Conservation (phyloP, 371 early-diverging fungal genomes). For the Quaeritorhiza haematococci region DNA sequence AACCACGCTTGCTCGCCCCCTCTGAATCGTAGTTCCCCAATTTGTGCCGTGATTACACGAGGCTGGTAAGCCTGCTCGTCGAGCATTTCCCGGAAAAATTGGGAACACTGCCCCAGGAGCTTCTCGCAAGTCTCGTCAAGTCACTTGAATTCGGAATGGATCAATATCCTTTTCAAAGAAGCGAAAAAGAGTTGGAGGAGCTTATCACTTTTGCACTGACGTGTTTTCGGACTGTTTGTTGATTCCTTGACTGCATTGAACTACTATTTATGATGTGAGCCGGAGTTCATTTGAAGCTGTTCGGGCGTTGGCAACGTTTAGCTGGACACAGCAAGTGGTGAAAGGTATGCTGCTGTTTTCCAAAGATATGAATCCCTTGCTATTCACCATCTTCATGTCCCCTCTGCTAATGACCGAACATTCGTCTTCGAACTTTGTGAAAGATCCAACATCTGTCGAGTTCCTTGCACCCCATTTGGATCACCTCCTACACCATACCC, state of each 20-base stretch:
- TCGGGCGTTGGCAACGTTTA: conserved; percentile 52
- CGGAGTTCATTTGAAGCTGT: conserved; percentile 59
- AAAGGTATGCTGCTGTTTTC: conserved; percentile 1
- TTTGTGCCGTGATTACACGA: conserved; percentile 63
- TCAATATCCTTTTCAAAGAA: too few species aligned
- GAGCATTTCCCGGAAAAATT: conserved; percentile 66
- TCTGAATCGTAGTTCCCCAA: conserved; percentile 68
- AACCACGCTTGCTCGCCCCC: not conserved
- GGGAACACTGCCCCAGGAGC: conserved; percentile 43
- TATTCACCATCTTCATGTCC: not conserved
- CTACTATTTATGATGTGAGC: conserved; percentile 57
- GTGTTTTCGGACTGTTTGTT: too few species aligned
- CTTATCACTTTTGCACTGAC: too few species aligned
- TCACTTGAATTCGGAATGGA: conserved; percentile 65
- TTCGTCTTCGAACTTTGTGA: not conserved
- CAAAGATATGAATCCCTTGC: not conserved
- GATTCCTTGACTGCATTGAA: too few species aligned
- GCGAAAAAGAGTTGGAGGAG: too few species aligned
- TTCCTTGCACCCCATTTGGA: conserved; percentile 43
- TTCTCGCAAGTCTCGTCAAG: conserved; percentile 56
- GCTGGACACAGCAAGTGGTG: conserved; percentile 6
- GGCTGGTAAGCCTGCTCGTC: conserved; percentile 59
- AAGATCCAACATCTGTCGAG: not conserved
- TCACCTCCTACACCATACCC: conserved; percentile 44
- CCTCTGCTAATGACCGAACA: too few species aligned